Evolutionary conservation across 805 yeast species (phyloP), one percentile per base, ranked within the genome.

Genomic region (Schwanniomyces polymorphus): DNA sequence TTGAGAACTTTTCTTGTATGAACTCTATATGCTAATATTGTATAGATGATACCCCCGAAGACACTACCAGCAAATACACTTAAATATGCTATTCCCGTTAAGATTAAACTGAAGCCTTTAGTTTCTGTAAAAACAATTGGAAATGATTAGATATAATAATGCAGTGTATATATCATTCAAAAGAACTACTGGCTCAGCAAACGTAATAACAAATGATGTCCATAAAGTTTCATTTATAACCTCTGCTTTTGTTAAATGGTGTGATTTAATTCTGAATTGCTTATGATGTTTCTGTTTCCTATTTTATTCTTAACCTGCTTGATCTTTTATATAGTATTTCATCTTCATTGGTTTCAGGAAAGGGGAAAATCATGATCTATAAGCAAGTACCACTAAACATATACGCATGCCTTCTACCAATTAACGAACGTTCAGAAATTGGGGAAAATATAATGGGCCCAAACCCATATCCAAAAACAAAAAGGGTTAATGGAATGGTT

Each of bases 401-500:
- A 50, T 79, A 80, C 25, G 78, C 69, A 27, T 65, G 58, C 48
- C 72, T 76, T 44, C 84, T 69, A 16, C 85, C 84, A 41, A 76
- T 55, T 5, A 61, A 56, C 2, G 79, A 75, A 25, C 75, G 67
- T 54, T 81, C 86, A 12, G 82, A 74, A 42, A 81, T 50, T 3
- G 85, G 85, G 0, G 84, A 75, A 43, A 79, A 75, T 2, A 80
- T 48, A 66, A 80, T 3, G 1, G 85, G 84, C 4, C 84, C 84
- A n/a, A 80, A 42, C 42, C 82, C 85, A 53, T 81, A 80, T n/a
- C 84, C 86, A 31, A 80, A 53, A 8, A 81, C 81, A 81, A 61
- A 1, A 72, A 61, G 0, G 79, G 78, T n/a, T n/a, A n/a, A n/a
- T n/a, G n/a, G n/a, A n/a, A n/a, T n/a, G n/a, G n/a, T n/a, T n/a